Conservation (phyloP, 2,329 filamentous ascomycete species). For the Colletotrichum lupini region DNA sequence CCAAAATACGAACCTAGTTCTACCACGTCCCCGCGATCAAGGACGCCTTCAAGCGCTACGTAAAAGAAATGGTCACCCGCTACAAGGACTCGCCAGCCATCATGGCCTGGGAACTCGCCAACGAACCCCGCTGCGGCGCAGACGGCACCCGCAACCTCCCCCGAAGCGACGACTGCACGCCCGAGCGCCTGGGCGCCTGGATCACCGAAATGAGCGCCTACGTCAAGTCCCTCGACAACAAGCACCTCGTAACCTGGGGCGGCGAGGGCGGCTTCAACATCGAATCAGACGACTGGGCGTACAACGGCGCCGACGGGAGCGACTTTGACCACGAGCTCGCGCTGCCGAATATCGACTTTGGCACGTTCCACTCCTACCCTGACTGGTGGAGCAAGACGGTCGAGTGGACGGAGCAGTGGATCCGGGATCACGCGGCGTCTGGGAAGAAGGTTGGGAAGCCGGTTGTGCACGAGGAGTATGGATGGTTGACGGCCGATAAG, state of each 20-base stretch:
- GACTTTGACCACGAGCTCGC: slow-evolving; percentile 64
- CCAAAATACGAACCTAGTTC: slow-evolving; percentile 47
- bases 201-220: slow-evolving; percentile 65
- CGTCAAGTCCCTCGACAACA: slow-evolving; percentile 61
- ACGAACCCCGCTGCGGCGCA: slow-evolving; percentile 66
- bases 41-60: slow-evolving; percentile 66
- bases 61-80: slow-evolving; percentile 67
- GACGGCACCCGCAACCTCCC: slow-evolving; percentile 58
- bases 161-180: slow-evolving; percentile 50
- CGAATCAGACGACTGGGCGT: slow-evolving; percentile 54
- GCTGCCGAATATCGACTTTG: slow-evolving; percentile 63
- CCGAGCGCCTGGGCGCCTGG: slow-evolving; percentile 58
- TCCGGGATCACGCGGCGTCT: slow-evolving; percentile 61
- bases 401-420: slow-evolving; percentile 65
- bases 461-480: slow-evolving; percentile 66
- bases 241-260: slow-evolving; percentile 66
- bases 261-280: slow-evolving; percentile 69
- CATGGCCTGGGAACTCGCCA: slow-evolving; percentile 76
- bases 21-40: slow-evolving; percentile 62
- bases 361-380: slow-evolving; percentile 66
- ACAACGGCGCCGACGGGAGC: slow-evolving; percentile 60
- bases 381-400: slow-evolving; percentile 66
- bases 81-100: slow-evolving; percentile 69
- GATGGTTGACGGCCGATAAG: slow-evolving; percentile 62
- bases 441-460: slow-evolving; percentile 58